Evolutionary conservation across 352 stramenopile species (phyloP).

Genomic region (Globisporangium heterothallicum): DNA sequence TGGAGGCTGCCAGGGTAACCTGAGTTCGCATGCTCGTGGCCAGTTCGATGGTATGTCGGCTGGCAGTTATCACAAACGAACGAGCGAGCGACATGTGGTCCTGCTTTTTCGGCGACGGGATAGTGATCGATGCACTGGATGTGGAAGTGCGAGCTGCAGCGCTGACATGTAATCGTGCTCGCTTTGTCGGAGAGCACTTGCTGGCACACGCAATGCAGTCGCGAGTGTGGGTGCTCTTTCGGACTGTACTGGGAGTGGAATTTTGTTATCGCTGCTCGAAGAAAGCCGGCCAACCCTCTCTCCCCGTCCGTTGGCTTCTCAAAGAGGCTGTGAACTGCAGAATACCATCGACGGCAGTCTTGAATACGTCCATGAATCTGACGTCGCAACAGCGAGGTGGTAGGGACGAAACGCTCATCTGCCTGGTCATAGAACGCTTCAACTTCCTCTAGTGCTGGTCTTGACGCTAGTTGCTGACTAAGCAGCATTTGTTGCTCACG

Average conservation of each 20-base stretch:
- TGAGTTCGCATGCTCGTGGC: conserved; percentile 2
- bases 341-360: conserved; percentile 62
- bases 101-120: not conserved
- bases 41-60: conserved; percentile 3
- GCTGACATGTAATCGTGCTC: conserved; percentile 39
- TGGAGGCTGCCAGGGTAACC: not conserved
- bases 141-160: conserved; percentile 55
- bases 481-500: not conserved
- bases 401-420: conserved; percentile 51
- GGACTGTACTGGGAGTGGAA: conserved; percentile 11
- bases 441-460: conserved; percentile 37
- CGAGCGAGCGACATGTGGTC: not conserved
- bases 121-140: conserved; percentile 36
- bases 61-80: conserved; percentile 24
- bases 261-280: conserved; percentile 36
- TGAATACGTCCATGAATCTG: conserved; percentile 60
- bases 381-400: conserved; percentile 51
- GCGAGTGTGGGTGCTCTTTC: conserved; percentile 19
- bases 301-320: conserved; percentile 34
- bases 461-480: conserved; percentile 11
- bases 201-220: conserved; percentile 62
- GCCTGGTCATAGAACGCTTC: conserved; percentile 51
- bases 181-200: conserved; percentile 57
- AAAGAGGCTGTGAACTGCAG: conserved; percentile 49
- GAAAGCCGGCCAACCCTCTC: conserved; percentile 34